Evolutionary conservation across 257 asterid species (phyloP).

Genomic region (Cruciata laevipes): DNA sequence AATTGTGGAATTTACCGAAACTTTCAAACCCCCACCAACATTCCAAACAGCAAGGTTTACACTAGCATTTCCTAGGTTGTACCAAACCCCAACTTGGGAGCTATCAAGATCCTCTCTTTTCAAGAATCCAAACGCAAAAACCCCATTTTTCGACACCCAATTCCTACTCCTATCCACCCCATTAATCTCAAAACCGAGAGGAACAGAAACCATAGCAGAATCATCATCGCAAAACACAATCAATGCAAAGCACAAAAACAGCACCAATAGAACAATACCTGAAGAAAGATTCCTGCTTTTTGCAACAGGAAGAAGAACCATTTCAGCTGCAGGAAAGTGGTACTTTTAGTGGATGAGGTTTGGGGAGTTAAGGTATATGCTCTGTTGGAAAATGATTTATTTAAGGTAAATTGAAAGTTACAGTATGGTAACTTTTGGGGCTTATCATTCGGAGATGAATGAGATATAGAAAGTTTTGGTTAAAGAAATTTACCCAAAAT

Average conservation of each 20-base stretch:
- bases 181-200: constrained; percentile 55
- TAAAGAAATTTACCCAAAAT: no score
- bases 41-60: constrained; percentile 56
- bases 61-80: constrained; percentile 40
- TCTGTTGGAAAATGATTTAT: no score
- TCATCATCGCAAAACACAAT: constrained; percentile 36
- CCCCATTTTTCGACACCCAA: constrained; percentile 63
- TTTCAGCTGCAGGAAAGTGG: constrained; percentile 33
- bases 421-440: no score
- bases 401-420: no score
- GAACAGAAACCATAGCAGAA: constrained; percentile 34
- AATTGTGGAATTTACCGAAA: constrained; percentile 44
- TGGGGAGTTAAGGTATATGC: neutral
- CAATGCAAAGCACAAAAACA: constrained; percentile 25
- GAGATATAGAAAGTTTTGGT: no score
- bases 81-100: constrained; percentile 47
- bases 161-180: constrained; percentile 32
- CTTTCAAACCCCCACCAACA: constrained; percentile 55
- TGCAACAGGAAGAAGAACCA: constrained; percentile 36
- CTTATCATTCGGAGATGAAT: no score
- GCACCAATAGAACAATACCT: constrained; percentile 29
- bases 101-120: constrained; percentile 36
- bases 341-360: constrained; percentile 9
- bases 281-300: constrained; percentile 15
- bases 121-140: constrained; percentile 65